These are phyloP conservation scores for Oryza glumipatula DNA, from an alignment of 176 grass and related monocot genomes.

Conservation along the genomic window DNA sequence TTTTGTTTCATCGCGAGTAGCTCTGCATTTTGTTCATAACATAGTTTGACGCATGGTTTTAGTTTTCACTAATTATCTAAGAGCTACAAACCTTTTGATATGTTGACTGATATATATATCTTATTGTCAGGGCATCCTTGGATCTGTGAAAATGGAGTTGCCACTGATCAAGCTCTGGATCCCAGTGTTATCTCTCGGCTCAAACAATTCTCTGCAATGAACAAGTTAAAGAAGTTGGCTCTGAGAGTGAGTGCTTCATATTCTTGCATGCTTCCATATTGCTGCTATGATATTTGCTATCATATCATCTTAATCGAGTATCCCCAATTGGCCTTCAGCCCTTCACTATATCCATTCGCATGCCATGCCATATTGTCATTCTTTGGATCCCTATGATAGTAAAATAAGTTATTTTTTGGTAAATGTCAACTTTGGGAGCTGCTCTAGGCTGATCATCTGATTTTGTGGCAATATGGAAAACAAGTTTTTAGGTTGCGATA, in stretches of 20 bases:
- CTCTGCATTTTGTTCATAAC: not conserved
- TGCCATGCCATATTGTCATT: not conserved
- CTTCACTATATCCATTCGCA: not conserved
- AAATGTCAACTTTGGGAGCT: slow-evolving; percentile 5
- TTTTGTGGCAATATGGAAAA: not conserved
- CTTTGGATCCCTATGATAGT: not conserved
- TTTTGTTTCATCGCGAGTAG: slow-evolving; percentile 8
- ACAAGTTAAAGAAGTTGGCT: slow-evolving; percentile 90
- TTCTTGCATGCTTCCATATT: slow-evolving; percentile 20
- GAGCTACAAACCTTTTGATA: not conserved
- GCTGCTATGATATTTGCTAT: not conserved
- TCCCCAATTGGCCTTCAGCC: not conserved
- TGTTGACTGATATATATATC: slow-evolving; percentile 22
- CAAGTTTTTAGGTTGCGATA: not conserved
- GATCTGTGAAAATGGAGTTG: slow-evolving; percentile 81
- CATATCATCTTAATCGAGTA: not conserved
- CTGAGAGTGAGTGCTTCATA: slow-evolving; percentile 63
- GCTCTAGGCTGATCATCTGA: slow-evolving; percentile 3
- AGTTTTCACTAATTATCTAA: not conserved
- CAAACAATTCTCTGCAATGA: slow-evolving; percentile 90
- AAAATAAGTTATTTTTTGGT: not conserved
- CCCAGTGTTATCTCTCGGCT: slow-evolving; percentile 81
- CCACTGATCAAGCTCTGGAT: slow-evolving; percentile 68
- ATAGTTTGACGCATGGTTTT: slow-evolving; percentile 1
- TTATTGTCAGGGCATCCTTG: slow-evolving; percentile 76